Evolutionary conservation across 2,329 filamentous ascomycete genomes (phyloP).

Genomic region (Ceratocystis harringtonii): DNA sequence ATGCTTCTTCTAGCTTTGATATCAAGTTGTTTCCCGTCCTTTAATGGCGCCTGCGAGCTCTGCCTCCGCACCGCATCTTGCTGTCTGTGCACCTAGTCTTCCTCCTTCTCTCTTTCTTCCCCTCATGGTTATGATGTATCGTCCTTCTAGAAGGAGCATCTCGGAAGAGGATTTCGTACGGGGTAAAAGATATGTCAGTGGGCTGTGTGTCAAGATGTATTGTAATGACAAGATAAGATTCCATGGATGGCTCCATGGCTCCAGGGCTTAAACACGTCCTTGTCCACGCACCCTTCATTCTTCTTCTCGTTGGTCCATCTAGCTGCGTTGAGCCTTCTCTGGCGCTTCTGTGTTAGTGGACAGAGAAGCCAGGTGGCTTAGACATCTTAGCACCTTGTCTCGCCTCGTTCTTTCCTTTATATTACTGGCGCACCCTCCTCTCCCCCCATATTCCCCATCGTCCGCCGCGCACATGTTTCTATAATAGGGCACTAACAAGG

Average conservation of each 20-base stretch:
- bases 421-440: neutral
- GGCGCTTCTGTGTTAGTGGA: too few species aligned
- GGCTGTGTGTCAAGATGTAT: neutral
- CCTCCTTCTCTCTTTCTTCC: neutral
- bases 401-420: too few species aligned
- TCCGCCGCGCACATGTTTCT: neutral
- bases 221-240: neutral
- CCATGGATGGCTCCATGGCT: neutral
- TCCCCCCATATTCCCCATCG: neutral
- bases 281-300: neutral
- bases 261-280: neutral
- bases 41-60: neutral
- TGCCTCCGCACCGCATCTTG: neutral
- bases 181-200: neutral
- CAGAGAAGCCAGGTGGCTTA: neutral
- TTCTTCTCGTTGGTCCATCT: neutral
- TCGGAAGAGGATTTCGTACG: neutral
- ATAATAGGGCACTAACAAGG: too few species aligned
- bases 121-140: conserved; percentile 2
- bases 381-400: neutral
- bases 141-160: conserved; percentile 3
- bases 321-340: neutral
- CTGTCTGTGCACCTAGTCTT: neutral
- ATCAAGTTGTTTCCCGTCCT: neutral
- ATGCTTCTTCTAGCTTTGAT: too few species aligned